Evolutionary conservation across 768 basidiomycete genomes (phyloP).

Genomic region (Zangia roseola): DNA sequence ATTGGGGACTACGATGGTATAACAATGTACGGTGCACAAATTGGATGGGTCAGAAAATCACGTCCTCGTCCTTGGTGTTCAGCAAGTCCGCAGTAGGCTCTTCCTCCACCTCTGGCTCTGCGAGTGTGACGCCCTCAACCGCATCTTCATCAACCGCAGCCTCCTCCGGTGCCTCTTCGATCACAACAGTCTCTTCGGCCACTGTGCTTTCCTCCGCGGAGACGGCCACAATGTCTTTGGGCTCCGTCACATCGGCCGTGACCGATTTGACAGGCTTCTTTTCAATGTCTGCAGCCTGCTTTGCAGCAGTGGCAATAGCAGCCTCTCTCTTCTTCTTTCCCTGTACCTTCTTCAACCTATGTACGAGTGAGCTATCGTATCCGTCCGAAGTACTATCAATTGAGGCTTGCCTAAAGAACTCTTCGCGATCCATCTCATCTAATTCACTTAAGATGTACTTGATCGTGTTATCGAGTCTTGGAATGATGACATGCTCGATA

Average conservation of each 20-base stretch:
- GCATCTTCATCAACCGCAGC: conserved; percentile 23
- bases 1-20: conserved; percentile 15
- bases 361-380: conserved; percentile 2
- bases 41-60: conserved; percentile 70
- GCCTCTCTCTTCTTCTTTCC: conserved; percentile 93
- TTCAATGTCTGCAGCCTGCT: conserved; percentile 10
- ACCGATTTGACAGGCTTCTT: conserved; percentile 3
- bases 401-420: conserved; percentile 75
- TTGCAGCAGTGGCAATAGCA: conserved; percentile 38
- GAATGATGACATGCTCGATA: conserved; percentile 96
- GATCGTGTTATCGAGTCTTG: conserved; percentile 94
- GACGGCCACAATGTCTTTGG: conserved; percentile 1
- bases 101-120: conserved; percentile 26
- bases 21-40: not conserved
- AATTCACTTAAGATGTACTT: conserved; percentile 96
- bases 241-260: conserved; percentile 4
- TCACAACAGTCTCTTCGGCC: not conserved
- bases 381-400: not conserved
- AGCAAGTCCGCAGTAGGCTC: conserved; percentile 60
- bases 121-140: not conserved
- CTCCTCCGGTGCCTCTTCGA: conserved; percentile 33
- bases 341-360: conserved; percentile 93
- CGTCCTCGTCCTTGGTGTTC: conserved; percentile 85
- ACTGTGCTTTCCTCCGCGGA: conserved; percentile 2
- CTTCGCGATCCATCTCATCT: conserved; percentile 98